Evolutionary conservation across 257 asterid species (phyloP).

Genomic region (Leptodermis oblonga): DNA sequence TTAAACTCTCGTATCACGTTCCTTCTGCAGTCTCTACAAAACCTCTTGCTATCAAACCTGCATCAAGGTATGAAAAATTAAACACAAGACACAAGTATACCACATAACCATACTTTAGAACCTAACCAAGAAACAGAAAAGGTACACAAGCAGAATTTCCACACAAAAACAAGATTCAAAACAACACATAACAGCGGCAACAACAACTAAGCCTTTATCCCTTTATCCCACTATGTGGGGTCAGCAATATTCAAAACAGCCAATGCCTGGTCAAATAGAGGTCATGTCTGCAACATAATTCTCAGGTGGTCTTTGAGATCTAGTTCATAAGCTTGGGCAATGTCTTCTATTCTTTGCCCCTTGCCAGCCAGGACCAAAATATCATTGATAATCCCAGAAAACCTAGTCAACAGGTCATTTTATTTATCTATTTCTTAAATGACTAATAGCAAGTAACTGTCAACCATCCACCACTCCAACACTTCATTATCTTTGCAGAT

Average conservation of each 20-base stretch:
- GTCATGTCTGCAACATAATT: background rate
- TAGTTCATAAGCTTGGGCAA: background rate
- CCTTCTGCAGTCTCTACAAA: constrained; percentile 97
- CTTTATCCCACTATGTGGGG: no score
- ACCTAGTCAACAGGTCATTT: background rate
- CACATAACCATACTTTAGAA: background rate
- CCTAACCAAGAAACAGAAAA: background rate
- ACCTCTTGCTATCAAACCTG: constrained; percentile 98
- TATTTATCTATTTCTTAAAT: background rate
- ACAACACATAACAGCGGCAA: no score
- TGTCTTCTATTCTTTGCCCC: background rate
- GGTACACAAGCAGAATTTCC: background rate
- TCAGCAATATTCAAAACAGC: background rate
- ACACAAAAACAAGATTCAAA: background rate
- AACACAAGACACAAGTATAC: background rate
- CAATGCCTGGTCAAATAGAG: background rate
- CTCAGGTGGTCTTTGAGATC: background rate
- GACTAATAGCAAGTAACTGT: background rate
- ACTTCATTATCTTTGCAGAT: background rate
- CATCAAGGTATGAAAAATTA: constrained; percentile 19
- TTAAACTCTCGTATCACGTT: constrained; percentile 96
- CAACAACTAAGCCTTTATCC: no score
- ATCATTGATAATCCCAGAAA: background rate
- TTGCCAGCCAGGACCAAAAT: background rate
- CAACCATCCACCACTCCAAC: background rate